Base-by-base conservation (phyloP, 176 grass and related monocot genomes). In the Urochloa ruziziensis region DNA sequence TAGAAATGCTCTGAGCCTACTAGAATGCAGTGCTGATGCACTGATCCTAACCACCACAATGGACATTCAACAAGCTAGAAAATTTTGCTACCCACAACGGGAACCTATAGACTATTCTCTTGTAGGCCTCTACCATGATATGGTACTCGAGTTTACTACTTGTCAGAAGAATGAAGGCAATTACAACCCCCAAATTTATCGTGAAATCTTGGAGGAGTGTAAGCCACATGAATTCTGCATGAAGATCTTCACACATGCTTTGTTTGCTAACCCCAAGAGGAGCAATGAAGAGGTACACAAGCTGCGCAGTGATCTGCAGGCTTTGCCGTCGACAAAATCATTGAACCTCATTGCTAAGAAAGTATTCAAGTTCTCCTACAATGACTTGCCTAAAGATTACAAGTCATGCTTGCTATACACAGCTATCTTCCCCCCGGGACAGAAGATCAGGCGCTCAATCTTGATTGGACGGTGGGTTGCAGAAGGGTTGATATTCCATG, bases 391-490 rank as follows among this genome's bases (percentile, higher is more conserved):
- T 5, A 56, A 29, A 36, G 21, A 57, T 3, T 71, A 78, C 25
- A 69, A 65, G 64, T 16, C 36, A 3, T 84, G 81, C 49, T 79
- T 78, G 39, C 1, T 82, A 21, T 67, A 89, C 48, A 73, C 77
- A 42, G 62, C 82, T 7, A 44, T 85, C 49, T 49, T 49, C 47
- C 7, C 17, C 16, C 15, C 40, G 10, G 16, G 24, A 10, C 4
- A 53, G 5, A 39, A 19, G 7, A 70, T 84, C 61, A 57, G 13
- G 6, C 25, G 61, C 12, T 84, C 82, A 24, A 86, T 67, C 27
- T 13, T 86, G 28, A 56, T 74, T 23, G 77, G 59, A 7, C 18
- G 75, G 6, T 83, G 80, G 79, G 68, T 70, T 6, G 16, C 36
- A 16, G 30, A 78, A 77, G 52, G 56, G 12, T 5, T 68, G 16